Evolutionary conservation across 192 early-diverging fungal species (phyloP).

Genomic region (Coemansia sp.): DNA sequence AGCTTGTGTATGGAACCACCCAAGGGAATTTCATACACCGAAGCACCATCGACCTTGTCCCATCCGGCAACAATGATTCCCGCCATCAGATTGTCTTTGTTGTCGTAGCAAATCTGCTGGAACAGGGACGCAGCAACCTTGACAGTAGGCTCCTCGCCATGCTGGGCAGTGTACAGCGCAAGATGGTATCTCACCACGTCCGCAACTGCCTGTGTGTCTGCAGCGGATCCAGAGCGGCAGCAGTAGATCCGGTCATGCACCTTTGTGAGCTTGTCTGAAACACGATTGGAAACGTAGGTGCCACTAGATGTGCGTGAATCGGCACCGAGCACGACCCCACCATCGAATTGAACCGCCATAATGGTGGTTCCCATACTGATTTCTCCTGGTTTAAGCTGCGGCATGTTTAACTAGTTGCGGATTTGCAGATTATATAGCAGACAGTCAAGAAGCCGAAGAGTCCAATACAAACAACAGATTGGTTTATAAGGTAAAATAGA

Average conservation of each 20-base stretch:
- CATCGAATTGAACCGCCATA: conserved; percentile 90
- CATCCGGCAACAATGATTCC: conserved; percentile 98
- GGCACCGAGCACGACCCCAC: conserved; percentile 94
- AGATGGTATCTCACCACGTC: conserved; percentile 97
- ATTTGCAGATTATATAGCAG: not conserved
- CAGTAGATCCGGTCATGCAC: conserved; percentile 96
- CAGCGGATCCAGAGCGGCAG: conserved; percentile 96
- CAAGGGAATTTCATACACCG: conserved; percentile 87
- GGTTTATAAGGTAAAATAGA: not conserved
- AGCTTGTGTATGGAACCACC: conserved; percentile 91
- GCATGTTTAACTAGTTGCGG: conserved; percentile 11
- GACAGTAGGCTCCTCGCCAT: conserved; percentile 82
- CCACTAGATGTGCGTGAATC: conserved; percentile 97
- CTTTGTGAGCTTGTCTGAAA: conserved; percentile 96
- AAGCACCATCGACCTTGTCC: conserved; percentile 88
- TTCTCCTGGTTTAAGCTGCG: conserved; percentile 88
- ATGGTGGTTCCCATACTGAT: conserved; percentile 96
- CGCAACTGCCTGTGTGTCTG: conserved; percentile 98
- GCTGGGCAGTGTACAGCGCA: conserved; percentile 87
- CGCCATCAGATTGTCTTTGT: conserved; percentile 85
- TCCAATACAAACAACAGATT: not conserved
- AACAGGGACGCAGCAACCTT: conserved; percentile 87
- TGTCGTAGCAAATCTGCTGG: conserved; percentile 92
- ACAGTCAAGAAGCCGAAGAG: not conserved
- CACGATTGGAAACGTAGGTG: conserved; percentile 94